These are phyloP conservation scores for Clavispora fructus DNA, from an alignment of 805 yeast species.

Conservation along the genomic window DNA sequence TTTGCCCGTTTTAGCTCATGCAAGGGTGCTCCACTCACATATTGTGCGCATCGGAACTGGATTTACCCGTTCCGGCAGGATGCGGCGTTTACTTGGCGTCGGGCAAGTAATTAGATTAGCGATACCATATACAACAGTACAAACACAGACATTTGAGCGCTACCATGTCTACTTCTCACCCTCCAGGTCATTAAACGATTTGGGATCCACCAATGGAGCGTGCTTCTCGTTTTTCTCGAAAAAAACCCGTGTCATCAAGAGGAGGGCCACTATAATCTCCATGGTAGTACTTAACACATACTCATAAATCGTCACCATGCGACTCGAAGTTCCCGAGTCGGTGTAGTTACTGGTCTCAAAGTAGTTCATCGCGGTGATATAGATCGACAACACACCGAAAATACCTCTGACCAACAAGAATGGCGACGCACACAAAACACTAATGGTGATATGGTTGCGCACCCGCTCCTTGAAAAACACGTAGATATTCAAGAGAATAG, in stretches of 20 bases:
- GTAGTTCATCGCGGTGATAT: conserved; percentile 24
- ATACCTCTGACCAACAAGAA: conserved; percentile 27
- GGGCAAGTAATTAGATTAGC: no score
- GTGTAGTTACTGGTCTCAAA: conserved; percentile 20
- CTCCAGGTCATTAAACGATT: no score
- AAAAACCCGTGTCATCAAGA: background rate
- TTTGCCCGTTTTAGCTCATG: no score
- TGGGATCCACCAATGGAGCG: background rate
- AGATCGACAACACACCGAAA: conserved; percentile 26
- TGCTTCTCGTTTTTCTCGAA: background rate
- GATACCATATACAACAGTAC: no score
- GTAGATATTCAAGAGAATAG: conserved; percentile 14
- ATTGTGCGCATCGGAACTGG: no score
- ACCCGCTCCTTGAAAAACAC: conserved; percentile 14
- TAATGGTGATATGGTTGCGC: conserved; percentile 6
- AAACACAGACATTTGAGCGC: no score
- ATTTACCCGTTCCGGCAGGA: no score
- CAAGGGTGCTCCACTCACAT: no score
- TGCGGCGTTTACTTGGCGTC: no score
- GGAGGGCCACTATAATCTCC: conserved; percentile 17
- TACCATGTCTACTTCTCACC: no score
- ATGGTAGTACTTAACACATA: conserved; percentile 27
- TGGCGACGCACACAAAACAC: conserved; percentile 19
- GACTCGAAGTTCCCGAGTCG: conserved; percentile 12
- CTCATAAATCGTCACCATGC: conserved; percentile 21